Evolutionary conservation across 2,329 filamentous ascomycete genomes (phyloP), one percentile per base, ranked within the genome.

Genomic region (Fusarium luffae): DNA sequence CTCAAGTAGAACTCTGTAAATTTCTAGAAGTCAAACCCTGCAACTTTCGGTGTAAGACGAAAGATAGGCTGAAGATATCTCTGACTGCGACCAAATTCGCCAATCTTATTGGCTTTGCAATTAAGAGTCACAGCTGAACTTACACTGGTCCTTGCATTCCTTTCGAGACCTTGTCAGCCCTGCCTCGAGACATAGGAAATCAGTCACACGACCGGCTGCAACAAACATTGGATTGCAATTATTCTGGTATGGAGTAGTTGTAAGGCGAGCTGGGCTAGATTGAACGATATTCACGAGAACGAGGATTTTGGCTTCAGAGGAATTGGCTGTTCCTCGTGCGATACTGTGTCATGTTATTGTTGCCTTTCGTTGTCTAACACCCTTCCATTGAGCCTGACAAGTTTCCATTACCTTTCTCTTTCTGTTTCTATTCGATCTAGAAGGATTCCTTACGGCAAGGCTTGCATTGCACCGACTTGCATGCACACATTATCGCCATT

Each of bases 31-130:
- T 63, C 52, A 49, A 44, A 44, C 32, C 34, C 46, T 54, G 44
- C 23, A n/a, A 37, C 34, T 37, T 13, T 55, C 30, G 19, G 58
- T 72, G 54, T 67, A 69, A 55, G 64, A 41, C 40, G 7, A 61
- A 61, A 59, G 56, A 46, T 55, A 64, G 59, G 46, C 56, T 70
- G 70, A 71, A 56, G 68, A 68, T 71, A 51, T 51, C 32, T 41
- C 62, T 43, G 47, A 60, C 25, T 47, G 34, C 50, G 37, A 42
- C 18, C 48, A 9, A 46, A 37, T 30, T 41, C 14, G 49, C n/a
- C 14, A 23, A 37, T 43, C 34, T 19, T 30, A 46, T 63, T 49
- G 23, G 44, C 11, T 40, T n/a, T 46, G 34, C 14, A 40, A 18
- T 16, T 27, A 34, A 21, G 41, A 13, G 42, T 43, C 21, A 37